These are phyloP conservation scores for Geotrichum citri-aurantii DNA, from an alignment of 1,139 yeast species.

Conservation along the genomic window DNA sequence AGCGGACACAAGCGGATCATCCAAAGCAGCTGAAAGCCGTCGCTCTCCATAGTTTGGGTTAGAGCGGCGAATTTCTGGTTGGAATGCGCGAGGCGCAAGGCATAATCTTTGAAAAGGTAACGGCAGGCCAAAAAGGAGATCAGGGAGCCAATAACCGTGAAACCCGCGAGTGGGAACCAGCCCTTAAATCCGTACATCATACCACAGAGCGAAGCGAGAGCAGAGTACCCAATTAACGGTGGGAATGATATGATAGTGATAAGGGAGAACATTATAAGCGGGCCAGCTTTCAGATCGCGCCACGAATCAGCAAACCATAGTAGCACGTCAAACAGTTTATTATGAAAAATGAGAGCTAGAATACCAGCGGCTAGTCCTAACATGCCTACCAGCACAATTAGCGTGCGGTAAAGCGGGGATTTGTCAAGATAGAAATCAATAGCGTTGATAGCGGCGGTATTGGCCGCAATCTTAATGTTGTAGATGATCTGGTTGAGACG, in stretches of 20 bases:
- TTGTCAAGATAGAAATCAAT: constrained; percentile 3
- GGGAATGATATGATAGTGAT: constrained; percentile 65
- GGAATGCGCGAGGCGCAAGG: constrained; percentile 45
- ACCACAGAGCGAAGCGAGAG: constrained; percentile 64
- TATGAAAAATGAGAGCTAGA: constrained; percentile 45
- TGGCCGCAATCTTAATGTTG: neutral
- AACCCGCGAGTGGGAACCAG: constrained; percentile 67
- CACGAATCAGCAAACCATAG: constrained; percentile 46
- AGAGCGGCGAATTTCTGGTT: constrained; percentile 71
- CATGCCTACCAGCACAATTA: constrained; percentile 20
- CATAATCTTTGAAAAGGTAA: constrained; percentile 51
- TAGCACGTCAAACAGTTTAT: constrained; percentile 41
- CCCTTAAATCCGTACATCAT: constrained; percentile 81
- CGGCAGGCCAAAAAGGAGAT: constrained; percentile 65
- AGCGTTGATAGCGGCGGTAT: neutral
- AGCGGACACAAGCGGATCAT: constrained; percentile 82
- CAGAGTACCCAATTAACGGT: constrained; percentile 78
- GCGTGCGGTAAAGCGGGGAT: neutral
- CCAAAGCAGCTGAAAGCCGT: constrained; percentile 60
- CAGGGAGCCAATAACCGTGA: constrained; percentile 69
- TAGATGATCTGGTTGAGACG: neutral
- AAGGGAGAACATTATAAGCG: constrained; percentile 46
- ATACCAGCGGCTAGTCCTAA: constrained; percentile 30
- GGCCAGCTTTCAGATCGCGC: constrained; percentile 46
- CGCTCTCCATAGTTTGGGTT: constrained; percentile 62